phyloP scores from a whole-genome alignment of 2,329 filamentous ascomycete genomes.

The Cordyceps farinosa region DNA sequence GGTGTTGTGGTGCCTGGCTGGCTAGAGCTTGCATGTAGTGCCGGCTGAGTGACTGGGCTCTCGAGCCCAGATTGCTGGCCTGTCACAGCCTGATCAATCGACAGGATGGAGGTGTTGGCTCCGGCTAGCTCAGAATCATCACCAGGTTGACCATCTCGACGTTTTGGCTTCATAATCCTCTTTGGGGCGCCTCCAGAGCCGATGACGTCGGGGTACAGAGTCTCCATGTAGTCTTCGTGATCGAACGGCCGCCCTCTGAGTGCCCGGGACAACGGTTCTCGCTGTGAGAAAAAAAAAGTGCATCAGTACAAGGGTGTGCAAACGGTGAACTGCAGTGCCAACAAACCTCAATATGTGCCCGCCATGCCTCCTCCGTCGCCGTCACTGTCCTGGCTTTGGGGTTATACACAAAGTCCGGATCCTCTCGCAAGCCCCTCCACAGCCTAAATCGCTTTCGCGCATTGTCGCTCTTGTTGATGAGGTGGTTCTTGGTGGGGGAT shows the following conservation, averaged over 20 bases:
- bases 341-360: constrained; percentile 52
- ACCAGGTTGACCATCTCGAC: constrained; percentile 44
- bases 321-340: neutral
- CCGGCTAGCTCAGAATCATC: constrained; percentile 49
- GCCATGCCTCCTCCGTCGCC: constrained; percentile 56
- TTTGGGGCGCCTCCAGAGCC: constrained; percentile 58
- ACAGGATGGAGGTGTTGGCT: constrained; percentile 43
- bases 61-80: constrained; percentile 3
- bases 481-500: constrained; percentile 57
- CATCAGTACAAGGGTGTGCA: constrained; percentile 21
- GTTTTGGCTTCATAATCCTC: constrained; percentile 53
- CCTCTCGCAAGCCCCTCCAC: constrained; percentile 56
- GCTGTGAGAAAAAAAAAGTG: constrained; percentile 33
- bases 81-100: constrained; percentile 25
- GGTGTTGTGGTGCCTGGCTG: neutral
- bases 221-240: constrained; percentile 58
- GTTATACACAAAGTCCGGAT: constrained; percentile 56
- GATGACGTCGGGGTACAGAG: constrained; percentile 57
- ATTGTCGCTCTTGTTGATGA: constrained; percentile 63
- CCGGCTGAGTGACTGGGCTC: neutral
- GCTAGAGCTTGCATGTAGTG: neutral
- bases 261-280: constrained; percentile 55
- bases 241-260: constrained; percentile 56
- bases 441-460: constrained; percentile 60
- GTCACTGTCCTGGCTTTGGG: constrained; percentile 47